A percentile compares a stretch with the other conserved stretches of the same genome.
Conservation (phyloP, 208 protist genomes). For the Ichthyophonus hoferi region DNA sequence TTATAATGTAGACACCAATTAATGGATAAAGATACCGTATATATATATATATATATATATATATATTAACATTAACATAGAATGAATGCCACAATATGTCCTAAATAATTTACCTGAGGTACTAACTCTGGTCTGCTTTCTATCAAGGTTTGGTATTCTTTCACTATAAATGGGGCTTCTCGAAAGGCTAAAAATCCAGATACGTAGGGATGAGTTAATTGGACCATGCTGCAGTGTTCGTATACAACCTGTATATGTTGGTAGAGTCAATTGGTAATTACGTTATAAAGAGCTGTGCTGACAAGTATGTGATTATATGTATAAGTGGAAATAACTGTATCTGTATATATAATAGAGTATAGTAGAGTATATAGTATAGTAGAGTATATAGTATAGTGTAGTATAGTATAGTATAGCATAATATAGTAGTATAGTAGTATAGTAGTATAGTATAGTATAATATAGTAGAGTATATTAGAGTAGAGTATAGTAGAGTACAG, state of each 20-base stretch:
- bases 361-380: too few relatives aligned
- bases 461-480: too few relatives aligned
- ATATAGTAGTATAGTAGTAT: too few relatives aligned
- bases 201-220: constrained; percentile 76
- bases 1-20: too few relatives aligned
- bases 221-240: constrained; percentile 50
- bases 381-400: too few relatives aligned
- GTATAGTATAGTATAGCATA: too few relatives aligned
- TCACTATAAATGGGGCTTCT: constrained; percentile 67
- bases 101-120: constrained; percentile 47
- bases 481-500: too few relatives aligned
- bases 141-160: constrained; percentile 45
- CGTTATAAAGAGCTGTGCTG: not conserved
- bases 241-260: constrained; percentile 54
- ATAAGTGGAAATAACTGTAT: not conserved
- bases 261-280: not conserved
- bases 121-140: constrained; percentile 43
- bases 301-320: not conserved
- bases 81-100: too few relatives aligned
- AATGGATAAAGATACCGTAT: too few relatives aligned
- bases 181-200: constrained; percentile 88
- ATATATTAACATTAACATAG: too few relatives aligned
- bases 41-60: too few relatives aligned
- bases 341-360: not conserved
- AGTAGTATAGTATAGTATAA: too few relatives aligned